A percentile compares a stretch with the other conserved stretches of the same genome.
These are phyloP conservation scores for Trematosphaeria pertusa DNA, from an alignment of 2,329 filamentous ascomycete genomes.

Conservation along the genomic window DNA sequence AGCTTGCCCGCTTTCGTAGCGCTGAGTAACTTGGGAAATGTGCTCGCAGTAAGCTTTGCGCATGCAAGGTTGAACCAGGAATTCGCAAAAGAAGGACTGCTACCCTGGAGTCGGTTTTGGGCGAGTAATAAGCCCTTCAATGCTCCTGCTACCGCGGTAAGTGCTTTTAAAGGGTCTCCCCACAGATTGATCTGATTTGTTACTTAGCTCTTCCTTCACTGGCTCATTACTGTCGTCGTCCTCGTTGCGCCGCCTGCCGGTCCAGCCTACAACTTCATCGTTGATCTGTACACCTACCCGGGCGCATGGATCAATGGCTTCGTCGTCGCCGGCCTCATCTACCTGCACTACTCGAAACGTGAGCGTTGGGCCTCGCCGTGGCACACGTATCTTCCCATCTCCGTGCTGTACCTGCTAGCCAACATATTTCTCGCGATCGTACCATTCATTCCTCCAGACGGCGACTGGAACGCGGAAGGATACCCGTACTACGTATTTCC, in stretches of 20 bases:
- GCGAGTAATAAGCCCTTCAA: constrained; percentile 73
- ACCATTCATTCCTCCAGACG: constrained; percentile 51
- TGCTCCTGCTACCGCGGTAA: constrained; percentile 56
- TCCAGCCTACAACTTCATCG: constrained; percentile 72
- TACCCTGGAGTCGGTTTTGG: constrained; percentile 72
- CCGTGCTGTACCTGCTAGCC: constrained; percentile 48
- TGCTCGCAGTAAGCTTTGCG: constrained; percentile 66
- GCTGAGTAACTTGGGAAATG: constrained; percentile 67
- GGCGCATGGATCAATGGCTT: constrained; percentile 48
- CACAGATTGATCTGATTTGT: too few relatives aligned
- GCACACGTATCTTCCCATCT: constrained; percentile 45
- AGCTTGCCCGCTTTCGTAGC: constrained; percentile 62
- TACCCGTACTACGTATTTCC: constrained; percentile 56
- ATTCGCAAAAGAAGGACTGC: constrained; percentile 71
- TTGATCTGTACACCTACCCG: constrained; percentile 57
- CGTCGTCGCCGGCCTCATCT: constrained; percentile 44
- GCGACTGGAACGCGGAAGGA: constrained; percentile 50
- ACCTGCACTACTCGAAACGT: constrained; percentile 42
- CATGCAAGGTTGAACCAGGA: constrained; percentile 69
- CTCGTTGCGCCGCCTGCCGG: constrained; percentile 72
- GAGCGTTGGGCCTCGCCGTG: constrained; percentile 48
- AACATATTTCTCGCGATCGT: constrained; percentile 53
- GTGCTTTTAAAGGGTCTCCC: constrained; percentile 6
- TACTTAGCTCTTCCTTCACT: constrained; percentile 66
- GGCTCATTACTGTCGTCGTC: constrained; percentile 69